These are phyloP conservation scores for Colletotrichum liriopes DNA, from an alignment of 2,329 filamentous ascomycete genomes.

Conservation along the genomic window DNA sequence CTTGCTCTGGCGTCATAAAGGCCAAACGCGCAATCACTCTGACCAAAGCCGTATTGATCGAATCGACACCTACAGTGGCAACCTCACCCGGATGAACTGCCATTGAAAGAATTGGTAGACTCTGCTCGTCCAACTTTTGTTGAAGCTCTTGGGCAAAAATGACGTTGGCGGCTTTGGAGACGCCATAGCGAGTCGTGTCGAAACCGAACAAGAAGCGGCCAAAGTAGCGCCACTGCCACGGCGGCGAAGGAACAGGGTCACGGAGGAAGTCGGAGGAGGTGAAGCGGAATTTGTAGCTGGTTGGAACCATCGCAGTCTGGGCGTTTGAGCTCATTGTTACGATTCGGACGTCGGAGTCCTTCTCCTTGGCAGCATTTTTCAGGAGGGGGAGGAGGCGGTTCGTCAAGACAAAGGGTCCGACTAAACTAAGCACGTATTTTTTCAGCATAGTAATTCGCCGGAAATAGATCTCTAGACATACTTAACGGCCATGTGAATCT, in stretches of 20 bases:
- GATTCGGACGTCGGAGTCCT: slow-evolving; percentile 46
- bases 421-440: slow-evolving; percentile 41
- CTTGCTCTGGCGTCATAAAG: slow-evolving; percentile 39
- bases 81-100: slow-evolving; percentile 45
- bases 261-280: slow-evolving; percentile 25
- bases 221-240: slow-evolving; percentile 39
- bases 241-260: slow-evolving; percentile 24
- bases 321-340: slow-evolving; percentile 45
- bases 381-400: slow-evolving; percentile 49
- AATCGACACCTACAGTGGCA: slow-evolving; percentile 21
- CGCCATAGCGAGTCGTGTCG: slow-evolving; percentile 46
- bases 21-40: slow-evolving; percentile 18
- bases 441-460: too few species aligned
- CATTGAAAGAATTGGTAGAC: slow-evolving; percentile 37
- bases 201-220: slow-evolving; percentile 38
- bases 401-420: slow-evolving; percentile 47
- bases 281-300: slow-evolving; percentile 44
- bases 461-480: slow-evolving; percentile 17
- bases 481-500: slow-evolving; percentile 46
- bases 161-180: slow-evolving; percentile 45
- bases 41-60: slow-evolving; percentile 20
- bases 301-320: slow-evolving; percentile 33
- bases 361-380: slow-evolving; percentile 39
- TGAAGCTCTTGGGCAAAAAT: slow-evolving; percentile 45
- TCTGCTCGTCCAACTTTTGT: slow-evolving; percentile 32